Base-by-base conservation (phyloP, 2,329 filamentous ascomycete genomes). In the Monilinia fructigena region DNA sequence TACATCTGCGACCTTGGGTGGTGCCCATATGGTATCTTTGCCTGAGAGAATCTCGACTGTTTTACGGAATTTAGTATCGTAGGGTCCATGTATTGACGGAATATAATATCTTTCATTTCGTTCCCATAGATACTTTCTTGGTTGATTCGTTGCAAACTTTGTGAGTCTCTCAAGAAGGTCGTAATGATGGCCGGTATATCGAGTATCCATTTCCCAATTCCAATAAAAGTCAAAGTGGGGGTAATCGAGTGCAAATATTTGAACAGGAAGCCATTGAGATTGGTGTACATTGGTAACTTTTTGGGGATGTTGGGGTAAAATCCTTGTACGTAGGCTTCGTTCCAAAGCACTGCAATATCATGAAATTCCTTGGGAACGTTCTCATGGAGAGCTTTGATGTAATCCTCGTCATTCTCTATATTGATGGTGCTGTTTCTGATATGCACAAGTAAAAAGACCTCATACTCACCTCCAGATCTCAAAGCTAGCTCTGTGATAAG, bases 181-280 rank as follows among this genome's bases (percentile, higher is more conserved):
- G 77, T 94, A 93, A 78, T 93, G 88, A 70, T 95, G 90, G 11
- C 91, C 91, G 0, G 88, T 92, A 74, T 90, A 89, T 58, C 92
- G 84, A 42, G 89, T 87, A 74, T 95, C 91, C 78, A 92, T 90
- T 75, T 95, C 92, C 90, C 91, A 95, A 26, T 73, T 71, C 71
- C 71, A 73, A 58, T 66, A 68, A 23, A 62, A 92, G 71, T 93
- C 89, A 70, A 91, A 95, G 72, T 94, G 87, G 0, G 90, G 90
- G 72, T 92, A 88, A 60, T 89, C 88, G 73, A 89, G 83, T 67
- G 86, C 86, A 74, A 93, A 93, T 77, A 88, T 89, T 75, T 93
- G 90, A 2, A 93, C 82, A 7, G 89, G 88, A 71, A n/a, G 86
- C 85, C 62, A 78, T 80, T 68, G 80, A 56, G 70, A 68, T 66